Evolutionary conservation across 768 basidiomycete genomes (phyloP).

Genomic region (Cystofilobasidium bisporidii): DNA sequence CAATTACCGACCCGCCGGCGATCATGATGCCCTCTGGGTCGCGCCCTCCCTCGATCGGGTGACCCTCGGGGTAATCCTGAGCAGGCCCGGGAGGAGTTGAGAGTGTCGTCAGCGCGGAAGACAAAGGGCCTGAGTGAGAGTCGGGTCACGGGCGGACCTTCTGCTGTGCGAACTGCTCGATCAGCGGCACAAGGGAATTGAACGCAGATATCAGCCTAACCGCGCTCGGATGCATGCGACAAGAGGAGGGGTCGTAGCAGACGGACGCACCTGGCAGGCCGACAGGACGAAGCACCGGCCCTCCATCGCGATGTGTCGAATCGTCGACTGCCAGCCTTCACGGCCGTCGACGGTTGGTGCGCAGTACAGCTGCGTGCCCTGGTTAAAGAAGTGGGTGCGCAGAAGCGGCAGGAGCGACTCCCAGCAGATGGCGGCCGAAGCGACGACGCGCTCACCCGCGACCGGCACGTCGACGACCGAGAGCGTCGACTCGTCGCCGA

Average conservation of each 20-base stretch:
- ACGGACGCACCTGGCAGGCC: constrained; percentile 32
- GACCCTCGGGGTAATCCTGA: constrained; percentile 47
- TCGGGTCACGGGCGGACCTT: constrained; percentile 31
- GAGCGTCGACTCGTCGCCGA: constrained; percentile 50
- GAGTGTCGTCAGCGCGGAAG: neutral
- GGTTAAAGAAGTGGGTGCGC: constrained; percentile 52
- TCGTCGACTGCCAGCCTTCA: constrained; percentile 50
- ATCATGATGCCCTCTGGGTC: constrained; percentile 50
- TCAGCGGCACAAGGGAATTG: no score
- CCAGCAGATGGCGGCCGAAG: constrained; percentile 53
- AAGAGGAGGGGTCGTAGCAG: neutral
- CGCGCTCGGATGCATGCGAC: no score
- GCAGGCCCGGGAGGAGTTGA: neutral
- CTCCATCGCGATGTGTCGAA: constrained; percentile 58
- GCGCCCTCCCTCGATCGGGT: constrained; percentile 41
- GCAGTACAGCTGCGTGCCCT: constrained; percentile 55
- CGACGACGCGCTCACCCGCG: constrained; percentile 42
- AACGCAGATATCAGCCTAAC: no score
- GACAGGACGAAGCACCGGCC: constrained; percentile 61
- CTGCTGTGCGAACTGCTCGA: constrained; percentile 48
- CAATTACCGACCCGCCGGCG: constrained; percentile 54
- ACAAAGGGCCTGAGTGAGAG: neutral
- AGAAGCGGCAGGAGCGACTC: constrained; percentile 50
- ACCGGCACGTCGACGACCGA: constrained; percentile 47
- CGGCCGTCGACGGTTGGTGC: constrained; percentile 59